Conservation (phyloP, 2,329 filamentous ascomycete species). For the Talaromyces atroroseus region DNA sequence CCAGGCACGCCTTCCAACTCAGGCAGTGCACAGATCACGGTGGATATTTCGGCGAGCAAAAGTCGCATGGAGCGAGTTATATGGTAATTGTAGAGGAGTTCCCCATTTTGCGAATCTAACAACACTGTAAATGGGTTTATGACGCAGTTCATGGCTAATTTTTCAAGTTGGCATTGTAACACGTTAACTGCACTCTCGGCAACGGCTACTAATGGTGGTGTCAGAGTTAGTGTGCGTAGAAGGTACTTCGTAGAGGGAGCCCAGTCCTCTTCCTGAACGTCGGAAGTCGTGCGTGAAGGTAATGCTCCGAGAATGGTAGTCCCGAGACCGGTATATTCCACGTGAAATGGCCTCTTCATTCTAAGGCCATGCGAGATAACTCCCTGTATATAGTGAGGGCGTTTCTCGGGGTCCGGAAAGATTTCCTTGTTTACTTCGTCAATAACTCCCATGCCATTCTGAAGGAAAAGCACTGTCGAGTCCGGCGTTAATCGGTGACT, state of each 20-base stretch:
- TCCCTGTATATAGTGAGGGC: slow-evolving; percentile 74
- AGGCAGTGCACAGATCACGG: slow-evolving; percentile 67
- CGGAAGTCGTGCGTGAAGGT: slow-evolving; percentile 23
- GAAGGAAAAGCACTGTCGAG: slow-evolving; percentile 69
- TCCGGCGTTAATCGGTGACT: slow-evolving; percentile 60
- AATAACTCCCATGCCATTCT: slow-evolving; percentile 78
- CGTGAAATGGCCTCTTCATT: slow-evolving; percentile 45
- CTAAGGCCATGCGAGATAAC: slow-evolving; percentile 57
- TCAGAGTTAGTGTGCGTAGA: slow-evolving; percentile 57
- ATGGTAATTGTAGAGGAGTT: slow-evolving; percentile 61
- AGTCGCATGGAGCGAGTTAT: slow-evolving; percentile 62
- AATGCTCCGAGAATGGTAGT: slow-evolving; percentile 53
- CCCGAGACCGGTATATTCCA: slow-evolving; percentile 55
- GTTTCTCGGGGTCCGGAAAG: slow-evolving; percentile 59
- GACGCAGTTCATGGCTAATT: slow-evolving; percentile 67
- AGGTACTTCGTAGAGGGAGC: slow-evolving; percentile 52
- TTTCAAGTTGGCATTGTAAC: slow-evolving; percentile 69
- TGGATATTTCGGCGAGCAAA: slow-evolving; percentile 67
- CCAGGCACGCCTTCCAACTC: slow-evolving; percentile 62
- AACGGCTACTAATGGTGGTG: slow-evolving; percentile 57
- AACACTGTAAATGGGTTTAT: slow-evolving; percentile 78
- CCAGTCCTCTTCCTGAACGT: slow-evolving; percentile 26
- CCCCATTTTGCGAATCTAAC: slow-evolving; percentile 68
- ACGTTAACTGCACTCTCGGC: slow-evolving; percentile 57
- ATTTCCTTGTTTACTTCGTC: slow-evolving; percentile 67